Percentiles rank a stretch among this genome's conserved stretches.
Conservation (phyloP, 441 rosid genomes). For the Eutrema salsugineum region DNA sequence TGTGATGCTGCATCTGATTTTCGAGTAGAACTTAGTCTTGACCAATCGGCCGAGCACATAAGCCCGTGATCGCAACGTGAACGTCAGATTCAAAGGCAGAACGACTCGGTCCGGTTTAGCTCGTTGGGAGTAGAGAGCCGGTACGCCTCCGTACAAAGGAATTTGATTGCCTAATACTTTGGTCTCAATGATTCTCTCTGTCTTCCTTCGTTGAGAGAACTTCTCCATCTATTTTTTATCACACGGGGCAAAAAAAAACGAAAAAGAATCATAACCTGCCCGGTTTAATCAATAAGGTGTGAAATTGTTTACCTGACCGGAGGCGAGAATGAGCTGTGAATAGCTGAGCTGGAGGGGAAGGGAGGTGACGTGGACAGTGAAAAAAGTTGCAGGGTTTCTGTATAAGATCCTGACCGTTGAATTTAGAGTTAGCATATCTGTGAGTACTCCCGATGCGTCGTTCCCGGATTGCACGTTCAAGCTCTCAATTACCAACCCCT, state of each 20-base stretch:
- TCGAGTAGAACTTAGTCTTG: conserved; percentile 47
- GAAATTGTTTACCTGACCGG: conserved; percentile 55
- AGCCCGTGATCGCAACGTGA: conserved; percentile 63
- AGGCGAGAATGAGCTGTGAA: conserved; percentile 71
- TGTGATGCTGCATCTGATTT: conserved; percentile 51
- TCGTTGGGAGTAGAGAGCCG: conserved; percentile 37
- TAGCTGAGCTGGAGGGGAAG: conserved; percentile 64
- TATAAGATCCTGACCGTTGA: conserved; percentile 79
- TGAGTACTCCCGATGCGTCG: conserved; percentile 69
- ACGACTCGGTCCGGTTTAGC: conserved; percentile 37
- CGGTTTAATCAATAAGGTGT: background rate
- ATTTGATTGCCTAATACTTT: conserved; percentile 57
- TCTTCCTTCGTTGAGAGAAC: conserved; percentile 62
- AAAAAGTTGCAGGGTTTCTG: conserved; percentile 72
- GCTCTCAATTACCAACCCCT: conserved; percentile 76
- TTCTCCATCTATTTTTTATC: conserved; percentile 53
- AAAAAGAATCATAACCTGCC: background rate
- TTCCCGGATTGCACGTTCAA: conserved; percentile 77
- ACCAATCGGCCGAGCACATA: conserved; percentile 69
- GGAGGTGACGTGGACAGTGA: conserved; percentile 81
- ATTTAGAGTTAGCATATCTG: conserved; percentile 81
- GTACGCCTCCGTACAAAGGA: conserved; percentile 74
- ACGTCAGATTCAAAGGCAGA: conserved; percentile 69
- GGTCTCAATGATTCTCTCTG: conserved; percentile 38
- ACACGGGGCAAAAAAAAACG: background rate